Evolutionary conservation across 768 basidiomycete genomes (phyloP), one percentile per base, ranked within the genome.

Genomic region (Collybia sordida): DNA sequence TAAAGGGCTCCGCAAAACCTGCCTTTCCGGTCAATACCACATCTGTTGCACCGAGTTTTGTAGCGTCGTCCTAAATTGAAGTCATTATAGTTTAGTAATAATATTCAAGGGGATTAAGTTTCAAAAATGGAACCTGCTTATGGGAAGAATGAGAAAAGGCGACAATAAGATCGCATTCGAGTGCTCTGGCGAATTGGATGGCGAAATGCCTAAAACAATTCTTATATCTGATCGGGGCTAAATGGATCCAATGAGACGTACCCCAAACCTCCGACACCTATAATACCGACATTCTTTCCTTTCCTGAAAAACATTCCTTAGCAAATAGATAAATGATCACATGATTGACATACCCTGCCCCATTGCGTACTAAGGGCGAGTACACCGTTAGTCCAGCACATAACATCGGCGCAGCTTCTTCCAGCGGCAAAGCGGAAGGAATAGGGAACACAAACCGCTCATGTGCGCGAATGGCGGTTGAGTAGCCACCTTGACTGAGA

Each of bases 261-360:
- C 70, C 78, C 79, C 17, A 85, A 68, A 17, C 84, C 85, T 31
- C 85, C 85, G 31, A 88, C 75, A 37, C 85, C 85, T 53, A 87
- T 69, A 37, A 88, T 65, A 38, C 84, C 86, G 55, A 88, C 80
- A 52, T 74, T 77, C 68, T 81, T 83, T 37, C 84, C 85, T 1
- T 81, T 80, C 0, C 83, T 83, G 49, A 56, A 31, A 62, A 25
- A 6, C 0, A 17, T 12, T 8, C 1, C 23, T 19, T 1, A 31
- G 8, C 11, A 12, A 17, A 37, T 4, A 4, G 7, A 6, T 1
- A 21, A 3, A 28, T 2, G 4, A n/a, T 3, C 14, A 27, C 6
- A n/a, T 19, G 14, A n/a, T 8, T 27, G 23, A 35, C 56, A 35
- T 49, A 67, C 66, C 71, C 71, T 51, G 65, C 64, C 6, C 78